Base-by-base conservation (phyloP, 495 filamentous ascomycete species). In the Lophiostoma macrostomum region DNA sequence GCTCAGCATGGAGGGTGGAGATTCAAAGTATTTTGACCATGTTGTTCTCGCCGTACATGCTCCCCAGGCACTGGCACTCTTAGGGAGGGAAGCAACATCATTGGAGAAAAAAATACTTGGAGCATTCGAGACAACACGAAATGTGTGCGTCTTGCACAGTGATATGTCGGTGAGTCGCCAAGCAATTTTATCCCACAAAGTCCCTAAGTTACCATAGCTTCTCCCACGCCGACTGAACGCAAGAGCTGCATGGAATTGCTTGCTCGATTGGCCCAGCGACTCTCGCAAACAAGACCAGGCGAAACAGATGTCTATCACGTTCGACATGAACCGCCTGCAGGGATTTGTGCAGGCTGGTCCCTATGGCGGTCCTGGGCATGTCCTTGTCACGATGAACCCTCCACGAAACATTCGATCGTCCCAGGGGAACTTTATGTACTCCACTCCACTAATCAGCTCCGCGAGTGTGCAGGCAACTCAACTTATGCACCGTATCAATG, bases 311-410 rank as follows among this genome's bases (percentile, higher is more conserved):
- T 51, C 34, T 41, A 30, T 52, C 22, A 43, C 49, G 10, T 52
- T 52, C 22, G 49, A 52, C 37, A 52, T 43, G 49, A 52, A 52
- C 18, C 23, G 22, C 8, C 37, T 52, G 14, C 49, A 52, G 29
- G 36, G 22, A 25, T 42, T 52, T 5, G 23, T 37, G 2, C 16
- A 3, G 5, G 36, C 36, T 13, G 25, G 36, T 7, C 19, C 41
- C 4, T 10, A 24, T 20, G 24, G 24, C n/a, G 43, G 49, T 16
- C 49, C 49, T 16, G 49, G 49, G 2, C 25, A 18, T 5, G 49
- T 52, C 14, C 36, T 52, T n/a, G 49, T 52, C 13, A 52, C 49
- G 6, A 52, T 52, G 49, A 52, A 52, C 24, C 49, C 49, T 6
- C 10, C 3, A 19, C 19, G 14, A 6, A 27, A 19, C 8, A 35